Evolutionary conservation across 345 rosid genomes (phyloP), one percentile per base, ranked within the genome.

Genomic region (Moricandia moricandioides): DNA sequence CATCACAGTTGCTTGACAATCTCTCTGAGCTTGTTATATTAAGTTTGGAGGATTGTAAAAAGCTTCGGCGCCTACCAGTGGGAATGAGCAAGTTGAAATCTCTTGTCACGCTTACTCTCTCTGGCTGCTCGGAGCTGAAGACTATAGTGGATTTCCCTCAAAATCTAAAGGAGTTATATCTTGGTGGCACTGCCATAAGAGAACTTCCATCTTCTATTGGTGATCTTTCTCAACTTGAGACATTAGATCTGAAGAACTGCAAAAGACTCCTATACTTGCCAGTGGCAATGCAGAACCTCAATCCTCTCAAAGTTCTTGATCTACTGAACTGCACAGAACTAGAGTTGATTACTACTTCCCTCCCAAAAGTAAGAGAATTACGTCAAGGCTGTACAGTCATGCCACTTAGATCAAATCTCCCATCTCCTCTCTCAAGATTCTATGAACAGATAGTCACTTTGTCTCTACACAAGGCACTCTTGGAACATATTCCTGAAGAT

Each of bases 291-390:
- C 6, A 29, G 7, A 39, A 70, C 57, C 12, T 70, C 56, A 70
- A 70, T 39, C 65, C 74, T 49, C 72, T 69, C 34, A 11, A 69
- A 8, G 1, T 35, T 54, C 72, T 69, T 55, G 72, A 69, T 69
- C 39, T 70, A 3, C 29, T 63, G 7, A 13, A 4, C 74, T 70
- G 74, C 74, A 27, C 65, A 14, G 11, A 37, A 6, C 65, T 70
- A 12, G 3, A 55, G 56, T 9, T 34, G 18, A 4, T 9, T 10
- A 52, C 5, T 1, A 18, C n/a, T 1, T 17, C 24, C 1, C 24
- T 68, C 6, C 72, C 72, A 35, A 1, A 54, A 13, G 72, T 17
- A 8, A 68, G 10, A 68, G 51, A 34, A 34, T 3, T 0, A 68
- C 51, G 33, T 33, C 51, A 18, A 13, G 17, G 5, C 1, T 13